These are phyloP conservation scores for Galerina marginata DNA, from an alignment of 768 basidiomycete species.

Conservation along the genomic window DNA sequence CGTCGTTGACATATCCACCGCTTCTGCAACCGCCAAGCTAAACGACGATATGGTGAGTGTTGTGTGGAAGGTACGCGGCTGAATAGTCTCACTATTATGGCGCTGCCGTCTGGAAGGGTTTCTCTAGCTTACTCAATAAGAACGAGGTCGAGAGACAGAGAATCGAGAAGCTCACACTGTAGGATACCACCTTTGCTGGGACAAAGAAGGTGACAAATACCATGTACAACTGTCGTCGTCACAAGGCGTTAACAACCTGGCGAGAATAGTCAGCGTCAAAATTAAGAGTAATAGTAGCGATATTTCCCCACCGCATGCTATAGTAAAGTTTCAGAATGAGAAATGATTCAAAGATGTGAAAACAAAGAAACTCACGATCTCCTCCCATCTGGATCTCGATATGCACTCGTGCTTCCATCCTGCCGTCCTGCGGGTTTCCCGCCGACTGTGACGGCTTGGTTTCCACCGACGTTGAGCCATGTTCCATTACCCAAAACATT, in stretches of 20 bases:
- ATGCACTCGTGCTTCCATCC: conserved; percentile 49
- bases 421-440: conserved; percentile 53
- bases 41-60: neutral
- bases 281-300: neutral
- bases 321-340: neutral
- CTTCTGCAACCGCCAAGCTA: conserved; percentile 62
- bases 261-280: neutral
- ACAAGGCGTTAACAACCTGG: conserved; percentile 68
- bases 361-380: conserved; percentile 47
- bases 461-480: conserved; percentile 81
- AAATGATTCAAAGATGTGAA: neutral
- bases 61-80: neutral
- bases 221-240: conserved; percentile 64
- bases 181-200: conserved; percentile 77
- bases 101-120: conserved; percentile 62
- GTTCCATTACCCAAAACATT: conserved; percentile 76
- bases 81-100: conserved; percentile 57
- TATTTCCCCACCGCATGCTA: conserved; percentile 48
- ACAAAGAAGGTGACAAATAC: conserved; percentile 45
- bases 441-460: conserved; percentile 66
- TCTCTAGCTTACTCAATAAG: conserved; percentile 42
- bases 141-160: neutral
- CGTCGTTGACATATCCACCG: conserved; percentile 78
- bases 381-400: conserved; percentile 63
- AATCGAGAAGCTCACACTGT: conserved; percentile 50